Conservation (phyloP, 2,329 filamentous ascomycete species). For the Fragosphaeria purpurea region DNA sequence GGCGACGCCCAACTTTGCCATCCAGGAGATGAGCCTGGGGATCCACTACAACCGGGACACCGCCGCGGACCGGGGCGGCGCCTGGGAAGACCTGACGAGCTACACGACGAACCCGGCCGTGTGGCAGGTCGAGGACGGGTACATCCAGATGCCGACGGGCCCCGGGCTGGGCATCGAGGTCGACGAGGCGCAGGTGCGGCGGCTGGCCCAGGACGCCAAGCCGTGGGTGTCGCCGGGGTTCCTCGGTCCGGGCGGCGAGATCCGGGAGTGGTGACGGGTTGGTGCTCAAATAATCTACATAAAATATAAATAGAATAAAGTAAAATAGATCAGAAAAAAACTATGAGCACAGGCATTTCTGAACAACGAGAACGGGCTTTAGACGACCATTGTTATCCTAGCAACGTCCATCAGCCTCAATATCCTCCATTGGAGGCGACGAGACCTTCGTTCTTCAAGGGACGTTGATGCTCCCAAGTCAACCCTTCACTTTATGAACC, state of each 20-base stretch:
- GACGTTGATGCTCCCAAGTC: too few species aligned
- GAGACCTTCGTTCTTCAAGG: too few species aligned
- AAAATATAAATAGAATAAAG: neutral
- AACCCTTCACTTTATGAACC: too few species aligned
- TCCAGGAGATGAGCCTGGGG: slow-evolving; percentile 60
- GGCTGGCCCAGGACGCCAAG: slow-evolving; percentile 35
- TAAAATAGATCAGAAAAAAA: too few species aligned
- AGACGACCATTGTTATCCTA: too few species aligned
- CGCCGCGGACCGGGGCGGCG: slow-evolving; percentile 37
- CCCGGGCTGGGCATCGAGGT: slow-evolving; percentile 52
- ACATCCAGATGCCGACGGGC: slow-evolving; percentile 41
- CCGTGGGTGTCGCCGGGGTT: slow-evolving; percentile 49
- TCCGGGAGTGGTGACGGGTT: slow-evolving; percentile 45
- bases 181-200: slow-evolving; percentile 52
- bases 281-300: too few species aligned
- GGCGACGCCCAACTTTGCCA: slow-evolving; percentile 47
- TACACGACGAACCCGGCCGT: slow-evolving; percentile 49
- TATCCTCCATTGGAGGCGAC: too few species aligned
- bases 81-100: slow-evolving; percentile 46
- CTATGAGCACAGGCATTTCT: too few species aligned
- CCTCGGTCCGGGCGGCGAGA: slow-evolving; percentile 45
- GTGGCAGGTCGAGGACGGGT: slow-evolving; percentile 42
- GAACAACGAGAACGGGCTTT: too few species aligned
- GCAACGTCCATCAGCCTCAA: too few species aligned
- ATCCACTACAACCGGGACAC: slow-evolving; percentile 56